Conservation (phyloP, 352 stramenopile species). For the Plasmopara halstedii region DNA sequence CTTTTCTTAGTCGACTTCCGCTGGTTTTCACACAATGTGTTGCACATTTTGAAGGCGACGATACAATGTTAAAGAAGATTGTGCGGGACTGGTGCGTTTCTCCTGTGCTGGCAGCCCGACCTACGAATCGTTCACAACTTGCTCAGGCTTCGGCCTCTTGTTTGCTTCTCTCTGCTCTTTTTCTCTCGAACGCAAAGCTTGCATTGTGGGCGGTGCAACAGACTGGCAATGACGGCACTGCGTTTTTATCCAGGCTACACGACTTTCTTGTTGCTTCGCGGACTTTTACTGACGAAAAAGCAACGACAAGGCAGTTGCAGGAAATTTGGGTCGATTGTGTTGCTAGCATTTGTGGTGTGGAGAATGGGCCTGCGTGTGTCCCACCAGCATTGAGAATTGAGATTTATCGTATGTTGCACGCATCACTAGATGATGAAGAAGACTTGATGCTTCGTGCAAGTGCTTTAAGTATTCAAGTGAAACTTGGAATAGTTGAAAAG, state of each 20-base stretch:
- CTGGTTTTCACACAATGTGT: slow-evolving; percentile 85
- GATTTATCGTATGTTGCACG: slow-evolving; percentile 68
- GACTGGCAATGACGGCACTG: slow-evolving; percentile 48
- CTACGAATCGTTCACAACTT: slow-evolving; percentile 37
- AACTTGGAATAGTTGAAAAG: slow-evolving; percentile 79
- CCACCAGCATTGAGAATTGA: slow-evolving; percentile 58
- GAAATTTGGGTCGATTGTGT: slow-evolving; percentile 80
- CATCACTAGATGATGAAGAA: slow-evolving; percentile 54
- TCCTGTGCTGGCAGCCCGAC: slow-evolving; percentile 40
- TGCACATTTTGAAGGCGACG: slow-evolving; percentile 57
- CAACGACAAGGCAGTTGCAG: slow-evolving; percentile 47
- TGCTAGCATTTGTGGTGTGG: slow-evolving; percentile 67
- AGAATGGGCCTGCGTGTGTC: slow-evolving; percentile 60
- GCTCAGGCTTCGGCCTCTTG: slow-evolving; percentile 55
- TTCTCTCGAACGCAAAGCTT: slow-evolving; percentile 79
- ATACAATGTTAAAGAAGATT: slow-evolving; percentile 54
- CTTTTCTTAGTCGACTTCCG: slow-evolving; percentile 59
- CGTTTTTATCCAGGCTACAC: slow-evolving; percentile 39
- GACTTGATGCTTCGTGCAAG: slow-evolving; percentile 70
- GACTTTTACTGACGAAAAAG: slow-evolving; percentile 33
- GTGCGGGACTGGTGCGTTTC: slow-evolving; percentile 62
- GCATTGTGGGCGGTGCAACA: slow-evolving; percentile 68
- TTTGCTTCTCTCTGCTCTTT: slow-evolving; percentile 64
- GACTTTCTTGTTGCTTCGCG: slow-evolving; percentile 57
- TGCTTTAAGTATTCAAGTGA: slow-evolving; percentile 76